phyloP scores from a whole-genome alignment of 2,329 filamentous ascomycete species.

The Aureobasidium sp. region DNA sequence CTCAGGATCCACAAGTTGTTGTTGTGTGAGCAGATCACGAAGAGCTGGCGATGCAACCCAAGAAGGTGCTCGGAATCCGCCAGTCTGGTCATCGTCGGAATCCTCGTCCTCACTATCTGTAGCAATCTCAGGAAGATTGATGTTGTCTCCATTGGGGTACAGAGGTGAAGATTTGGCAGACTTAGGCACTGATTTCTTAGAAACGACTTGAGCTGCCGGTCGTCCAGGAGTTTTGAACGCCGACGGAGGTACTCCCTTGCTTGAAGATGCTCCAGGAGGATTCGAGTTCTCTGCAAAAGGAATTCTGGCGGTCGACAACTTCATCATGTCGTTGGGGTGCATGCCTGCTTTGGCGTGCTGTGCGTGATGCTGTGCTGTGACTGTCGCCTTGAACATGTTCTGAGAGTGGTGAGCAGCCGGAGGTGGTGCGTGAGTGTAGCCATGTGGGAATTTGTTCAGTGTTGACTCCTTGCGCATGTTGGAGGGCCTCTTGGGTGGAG shows the following conservation, averaged over 20 bases:
- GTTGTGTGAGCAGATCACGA: conserved; percentile 63
- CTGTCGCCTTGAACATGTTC: conserved; percentile 56
- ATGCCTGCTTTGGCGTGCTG: conserved; percentile 46
- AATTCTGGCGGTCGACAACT: conserved; percentile 81
- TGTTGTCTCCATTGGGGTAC: conserved; percentile 81
- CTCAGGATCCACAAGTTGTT: conserved; percentile 79
- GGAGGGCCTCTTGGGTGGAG: conserved; percentile 77
- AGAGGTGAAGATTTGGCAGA: conserved; percentile 70
- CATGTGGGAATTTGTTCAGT: conserved; percentile 53
- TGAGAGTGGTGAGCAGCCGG: conserved; percentile 41
- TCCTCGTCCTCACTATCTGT: conserved; percentile 87
- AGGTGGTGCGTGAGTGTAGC: conserved; percentile 54
- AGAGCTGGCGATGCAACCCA: conserved; percentile 90
- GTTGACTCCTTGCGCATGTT: conserved; percentile 58
- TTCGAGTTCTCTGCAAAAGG: conserved; percentile 71
- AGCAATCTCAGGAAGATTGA: conserved; percentile 88
- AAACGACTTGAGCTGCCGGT: conserved; percentile 33
- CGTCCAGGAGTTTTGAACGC: conserved; percentile 63
- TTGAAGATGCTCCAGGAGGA: conserved; percentile 33
- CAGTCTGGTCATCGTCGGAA: conserved; percentile 43
- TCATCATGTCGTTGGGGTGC: conserved; percentile 76
- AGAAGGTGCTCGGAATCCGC: conserved; percentile 57
- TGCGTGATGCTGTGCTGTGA: conserved; percentile 59
- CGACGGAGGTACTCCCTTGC: conserved; percentile 5
- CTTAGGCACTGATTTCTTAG: conserved; percentile 40